Percentiles rank a stretch among this genome's conserved stretches.
phyloP scores from a whole-genome alignment of 1,139 yeast species.

The Lodderomyces pseudojiufengensis region DNA sequence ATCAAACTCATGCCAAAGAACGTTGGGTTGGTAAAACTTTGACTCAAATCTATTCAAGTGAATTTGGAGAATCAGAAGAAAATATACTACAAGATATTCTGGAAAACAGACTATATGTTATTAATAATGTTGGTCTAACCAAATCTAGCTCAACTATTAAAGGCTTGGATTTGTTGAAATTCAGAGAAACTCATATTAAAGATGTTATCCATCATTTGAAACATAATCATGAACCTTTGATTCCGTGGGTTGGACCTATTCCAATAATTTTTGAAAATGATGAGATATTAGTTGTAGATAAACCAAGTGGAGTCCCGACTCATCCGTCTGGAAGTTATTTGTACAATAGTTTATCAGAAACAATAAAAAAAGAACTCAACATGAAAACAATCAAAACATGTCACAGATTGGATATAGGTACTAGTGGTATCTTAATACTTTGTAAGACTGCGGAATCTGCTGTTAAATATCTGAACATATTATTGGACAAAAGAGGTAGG shows the following conservation, averaged over 20 bases:
- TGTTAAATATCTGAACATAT: constrained; percentile 36
- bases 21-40: constrained; percentile 49
- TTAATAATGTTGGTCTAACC: constrained; percentile 15
- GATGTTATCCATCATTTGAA: constrained; percentile 46
- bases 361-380: constrained; percentile 40
- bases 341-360: constrained; percentile 60
- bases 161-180: constrained; percentile 22
- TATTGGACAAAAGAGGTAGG: constrained; percentile 32
- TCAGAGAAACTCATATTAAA: constrained; percentile 34
- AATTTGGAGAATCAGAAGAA: constrained; percentile 38
- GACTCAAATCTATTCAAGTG: constrained; percentile 39
- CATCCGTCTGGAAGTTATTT: constrained; percentile 73
- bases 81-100: constrained; percentile 24
- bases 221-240: constrained; percentile 66
- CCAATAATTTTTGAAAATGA: constrained; percentile 47
- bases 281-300: constrained; percentile 56
- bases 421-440: constrained; percentile 68
- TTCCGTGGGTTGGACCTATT: constrained; percentile 25
- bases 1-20: constrained; percentile 41
- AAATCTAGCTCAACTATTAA: constrained; percentile 12
- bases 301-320: constrained; percentile 75
- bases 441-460: constrained; percentile 49
- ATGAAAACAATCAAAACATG: constrained; percentile 48
- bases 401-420: constrained; percentile 68
- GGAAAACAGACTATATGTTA: constrained; percentile 24